Evolutionary conservation across 495 filamentous ascomycete species (phyloP), one percentile per base, ranked within the genome.

Genomic region (Penicillium nucicola): DNA sequence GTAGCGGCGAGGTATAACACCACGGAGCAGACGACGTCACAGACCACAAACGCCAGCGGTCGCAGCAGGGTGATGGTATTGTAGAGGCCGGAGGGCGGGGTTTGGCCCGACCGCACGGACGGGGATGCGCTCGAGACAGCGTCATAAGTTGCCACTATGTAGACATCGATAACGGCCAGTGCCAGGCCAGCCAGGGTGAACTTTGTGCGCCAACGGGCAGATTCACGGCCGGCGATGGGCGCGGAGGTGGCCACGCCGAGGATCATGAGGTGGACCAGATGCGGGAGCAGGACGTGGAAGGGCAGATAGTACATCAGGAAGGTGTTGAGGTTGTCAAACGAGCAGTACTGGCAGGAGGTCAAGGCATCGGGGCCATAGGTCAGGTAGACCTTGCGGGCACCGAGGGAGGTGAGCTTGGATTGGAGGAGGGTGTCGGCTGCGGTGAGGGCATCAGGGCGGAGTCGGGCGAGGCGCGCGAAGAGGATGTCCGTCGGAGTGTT

Each of bases 301-400:
- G 93, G 92, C 0, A 95, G 68, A 32, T 88, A 85, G 72, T 93
- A 97, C 60, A 87, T 80, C 32, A 95, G 75, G 67, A 90, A 96
- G 14, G 77, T 84, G 32, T 74, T 72, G 11, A 82, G 75, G 20
- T 89, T 82, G 50, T 90, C 89, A 11, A 85, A 67, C n/a, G 68
- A 75, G 79, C 93, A 97, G 74, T 91, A 96, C 45, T 81, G 80
- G 66, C 93, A 98, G 31, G 78, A 69, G 14, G 81, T 73, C 1
- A 98, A 55, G 4, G 82, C 77, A 17, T 82, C 76, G 0, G 90
- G 87, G 15, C 93, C 93, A 71, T 80, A 91, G 28, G 84, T 83
- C 34, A 95, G 77, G 69, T 96, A 97, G 5, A 93, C 75, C 17
- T 91, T 83, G 35, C 90, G 77, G 5, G 83, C 83, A 41, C 88